Evolutionary conservation across 208 protist species (phyloP).

Genomic region (Trichomonas gallinae): DNA sequence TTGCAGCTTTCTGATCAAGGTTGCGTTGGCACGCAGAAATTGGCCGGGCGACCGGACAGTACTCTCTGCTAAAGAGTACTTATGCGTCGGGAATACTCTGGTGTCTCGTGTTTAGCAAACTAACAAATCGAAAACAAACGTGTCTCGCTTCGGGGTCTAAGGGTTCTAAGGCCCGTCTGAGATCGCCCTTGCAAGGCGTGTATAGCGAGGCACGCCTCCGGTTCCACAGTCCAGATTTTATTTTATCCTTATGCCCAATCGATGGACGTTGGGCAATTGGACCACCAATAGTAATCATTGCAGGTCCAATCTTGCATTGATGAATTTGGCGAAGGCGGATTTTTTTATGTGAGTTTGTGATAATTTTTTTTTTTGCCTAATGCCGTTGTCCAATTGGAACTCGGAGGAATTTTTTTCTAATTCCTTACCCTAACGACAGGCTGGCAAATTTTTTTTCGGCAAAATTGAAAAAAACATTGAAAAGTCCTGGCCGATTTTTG

Average conservation of each 20-base stretch:
- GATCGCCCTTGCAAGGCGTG: background rate
- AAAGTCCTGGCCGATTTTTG: no score
- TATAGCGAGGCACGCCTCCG: background rate
- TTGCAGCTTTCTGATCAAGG: background rate
- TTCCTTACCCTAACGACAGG: no score
- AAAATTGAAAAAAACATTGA: no score
- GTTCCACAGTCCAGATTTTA: background rate
- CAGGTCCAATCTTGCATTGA: no score
- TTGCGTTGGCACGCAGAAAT: background rate
- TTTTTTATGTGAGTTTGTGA: no score
- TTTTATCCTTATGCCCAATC: background rate
- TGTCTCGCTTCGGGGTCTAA: background rate
- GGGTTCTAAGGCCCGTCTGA: background rate
- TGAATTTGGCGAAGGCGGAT: no score
- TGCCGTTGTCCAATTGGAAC: no score
- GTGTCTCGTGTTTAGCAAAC: background rate
- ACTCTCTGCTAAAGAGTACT: background rate
- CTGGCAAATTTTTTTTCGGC: no score
- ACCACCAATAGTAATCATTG: no score
- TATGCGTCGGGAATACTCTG: background rate
- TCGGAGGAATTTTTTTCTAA: no score
- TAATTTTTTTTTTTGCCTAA: no score
- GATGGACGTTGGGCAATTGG: no score
- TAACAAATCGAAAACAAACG: background rate
- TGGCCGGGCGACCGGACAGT: background rate